Percentiles rank a stretch among this genome's conserved stretches.
phyloP scores from a whole-genome alignment of 768 basidiomycete genomes.

The Chalciporus sphaerocephalus region DNA sequence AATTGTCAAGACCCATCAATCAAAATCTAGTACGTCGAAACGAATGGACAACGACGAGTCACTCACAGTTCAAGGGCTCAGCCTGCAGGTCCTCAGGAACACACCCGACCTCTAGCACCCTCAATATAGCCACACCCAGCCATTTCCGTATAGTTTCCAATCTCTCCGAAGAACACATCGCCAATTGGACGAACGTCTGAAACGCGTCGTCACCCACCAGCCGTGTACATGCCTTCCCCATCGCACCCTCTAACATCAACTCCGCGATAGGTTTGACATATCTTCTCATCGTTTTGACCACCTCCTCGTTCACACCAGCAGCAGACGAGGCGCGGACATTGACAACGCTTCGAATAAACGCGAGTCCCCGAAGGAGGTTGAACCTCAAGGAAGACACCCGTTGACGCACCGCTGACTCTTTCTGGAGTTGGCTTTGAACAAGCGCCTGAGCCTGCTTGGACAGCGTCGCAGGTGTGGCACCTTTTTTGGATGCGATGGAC shows the following conservation, averaged over 20 bases:
- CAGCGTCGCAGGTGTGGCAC: conserved; percentile 44
- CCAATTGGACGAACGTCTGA: conserved; percentile 71
- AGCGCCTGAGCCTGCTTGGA: conserved; percentile 84
- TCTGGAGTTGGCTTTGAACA: conserved; percentile 78
- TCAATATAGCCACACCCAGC: conserved; percentile 80
- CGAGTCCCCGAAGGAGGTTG: conserved; percentile 61
- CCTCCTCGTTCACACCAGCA: background rate
- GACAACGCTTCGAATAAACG: conserved; percentile 64
- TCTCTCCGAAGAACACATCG: conserved; percentile 67
- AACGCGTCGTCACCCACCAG: conserved; percentile 65
- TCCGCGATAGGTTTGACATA: conserved; percentile 57
- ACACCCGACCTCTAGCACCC: conserved; percentile 59
- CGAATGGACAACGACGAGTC: background rate
- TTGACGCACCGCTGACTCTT: conserved; percentile 66
- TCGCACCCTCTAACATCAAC: conserved; percentile 61
- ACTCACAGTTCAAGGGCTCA: conserved; percentile 54
- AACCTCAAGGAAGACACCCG: conserved; percentile 53
- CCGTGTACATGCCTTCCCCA: conserved; percentile 47
- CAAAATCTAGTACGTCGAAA: background rate
- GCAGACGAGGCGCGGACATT: conserved; percentile 29
- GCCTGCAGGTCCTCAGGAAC: conserved; percentile 70
- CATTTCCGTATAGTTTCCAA: conserved; percentile 64
- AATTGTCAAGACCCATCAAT: background rate
- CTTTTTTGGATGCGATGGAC: conserved; percentile 78
- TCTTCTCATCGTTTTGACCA: conserved; percentile 43